phyloP scores from a whole-genome alignment of 257 asterid species.

The Orobanche coerulescens region DNA sequence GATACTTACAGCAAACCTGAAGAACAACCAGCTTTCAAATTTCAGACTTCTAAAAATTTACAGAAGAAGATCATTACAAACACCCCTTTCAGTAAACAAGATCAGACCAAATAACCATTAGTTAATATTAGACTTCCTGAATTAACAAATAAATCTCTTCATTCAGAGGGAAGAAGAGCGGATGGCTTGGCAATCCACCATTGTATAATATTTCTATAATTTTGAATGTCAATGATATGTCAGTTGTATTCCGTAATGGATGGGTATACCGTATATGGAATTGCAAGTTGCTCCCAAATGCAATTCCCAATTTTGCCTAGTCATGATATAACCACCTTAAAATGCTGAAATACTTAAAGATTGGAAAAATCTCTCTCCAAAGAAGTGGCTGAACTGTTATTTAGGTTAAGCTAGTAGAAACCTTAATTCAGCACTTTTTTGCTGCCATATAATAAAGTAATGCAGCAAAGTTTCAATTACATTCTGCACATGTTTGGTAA shows the following conservation, averaged over 20 bases:
- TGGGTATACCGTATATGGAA: background rate
- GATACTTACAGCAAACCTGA: background rate
- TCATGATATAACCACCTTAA: background rate
- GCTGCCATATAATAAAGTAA: constrained; percentile 8
- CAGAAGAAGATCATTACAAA: constrained; percentile 10
- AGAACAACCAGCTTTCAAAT: background rate
- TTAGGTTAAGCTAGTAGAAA: constrained; percentile 7
- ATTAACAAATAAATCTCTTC: background rate
- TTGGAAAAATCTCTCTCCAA: background rate
- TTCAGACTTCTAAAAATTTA: background rate
- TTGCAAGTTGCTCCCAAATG: background rate
- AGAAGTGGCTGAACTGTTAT: background rate
- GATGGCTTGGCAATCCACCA: background rate
- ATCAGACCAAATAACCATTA: background rate
- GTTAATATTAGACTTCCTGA: background rate
- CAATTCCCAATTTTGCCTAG: background rate
- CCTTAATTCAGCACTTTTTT: constrained; percentile 1
- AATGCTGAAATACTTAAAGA: too few species aligned
- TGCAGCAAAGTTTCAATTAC: background rate
- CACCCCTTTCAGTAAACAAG: background rate
- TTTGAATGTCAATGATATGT: background rate
- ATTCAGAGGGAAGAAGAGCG: background rate
- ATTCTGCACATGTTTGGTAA: constrained; percentile 1
- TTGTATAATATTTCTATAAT: background rate
- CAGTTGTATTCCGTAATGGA: background rate